Percentiles rank a stretch among this genome's conserved stretches.
phyloP scores from a whole-genome alignment of 2,329 filamentous ascomycete species.

The Colletotrichum nymphaeae region DNA sequence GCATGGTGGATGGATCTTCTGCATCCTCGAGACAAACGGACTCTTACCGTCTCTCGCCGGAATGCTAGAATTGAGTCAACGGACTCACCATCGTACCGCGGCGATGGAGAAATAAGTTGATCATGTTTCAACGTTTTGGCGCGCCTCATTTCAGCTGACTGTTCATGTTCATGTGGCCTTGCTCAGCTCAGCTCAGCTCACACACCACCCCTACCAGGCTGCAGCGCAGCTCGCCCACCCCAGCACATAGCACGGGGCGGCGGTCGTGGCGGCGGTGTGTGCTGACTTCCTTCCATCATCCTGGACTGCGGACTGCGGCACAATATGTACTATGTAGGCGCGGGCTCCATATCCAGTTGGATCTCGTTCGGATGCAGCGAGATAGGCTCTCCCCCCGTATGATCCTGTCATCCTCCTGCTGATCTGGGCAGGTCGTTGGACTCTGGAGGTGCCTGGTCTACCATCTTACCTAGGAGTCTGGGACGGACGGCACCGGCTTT shows the following conservation, averaged over 20 bases:
- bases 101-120: neutral
- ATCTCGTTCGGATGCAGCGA: neutral
- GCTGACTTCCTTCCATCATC: neutral
- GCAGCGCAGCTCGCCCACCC: neutral
- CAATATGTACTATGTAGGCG: neutral
- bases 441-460: no score
- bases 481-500: neutral
- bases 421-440: neutral
- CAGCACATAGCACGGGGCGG: no score
- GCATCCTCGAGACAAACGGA: neutral
- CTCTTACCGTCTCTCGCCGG: neutral
- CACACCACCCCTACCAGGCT: no score
- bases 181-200: neutral
- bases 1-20: neutral
- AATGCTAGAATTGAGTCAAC: neutral
- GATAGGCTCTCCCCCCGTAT: neutral
- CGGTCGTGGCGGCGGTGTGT: neutral
- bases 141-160: neutral
- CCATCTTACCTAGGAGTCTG: neutral
- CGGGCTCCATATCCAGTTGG: neutral
- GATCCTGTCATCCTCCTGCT: neutral
- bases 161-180: neutral
- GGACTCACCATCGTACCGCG: no score
- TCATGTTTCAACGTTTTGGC: neutral
- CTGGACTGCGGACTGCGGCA: neutral